Evolutionary conservation across 1,139 yeast species (phyloP).

Genomic region (Taphrina populina): DNA sequence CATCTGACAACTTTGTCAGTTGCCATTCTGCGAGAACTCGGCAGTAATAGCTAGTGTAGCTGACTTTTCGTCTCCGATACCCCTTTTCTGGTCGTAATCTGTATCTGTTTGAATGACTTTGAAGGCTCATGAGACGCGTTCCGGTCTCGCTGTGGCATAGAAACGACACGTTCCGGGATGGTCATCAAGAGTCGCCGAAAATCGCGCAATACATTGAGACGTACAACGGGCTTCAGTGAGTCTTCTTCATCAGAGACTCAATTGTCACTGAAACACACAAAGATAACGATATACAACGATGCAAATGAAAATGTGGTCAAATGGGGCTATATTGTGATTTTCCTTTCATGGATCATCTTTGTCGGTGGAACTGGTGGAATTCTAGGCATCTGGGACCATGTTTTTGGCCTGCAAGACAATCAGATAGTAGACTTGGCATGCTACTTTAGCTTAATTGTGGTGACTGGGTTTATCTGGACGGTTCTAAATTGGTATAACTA

Average conservation of each 20-base stretch:
- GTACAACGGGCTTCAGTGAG: too few species aligned
- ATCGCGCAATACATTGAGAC: background rate
- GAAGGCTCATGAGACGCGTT: too few species aligned
- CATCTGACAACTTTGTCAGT: too few species aligned
- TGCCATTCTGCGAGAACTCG: too few species aligned
- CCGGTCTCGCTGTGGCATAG: too few species aligned
- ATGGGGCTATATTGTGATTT: conserved; percentile 8
- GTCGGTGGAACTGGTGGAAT: conserved; percentile 16
- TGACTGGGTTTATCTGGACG: conserved; percentile 15
- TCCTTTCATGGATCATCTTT: conserved; percentile 16
- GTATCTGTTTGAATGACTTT: too few species aligned
- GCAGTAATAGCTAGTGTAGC: too few species aligned
- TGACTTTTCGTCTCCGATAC: too few species aligned
- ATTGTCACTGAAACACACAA: too few species aligned
- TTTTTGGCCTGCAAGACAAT: background rate
- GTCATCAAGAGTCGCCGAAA: conserved; percentile 14
- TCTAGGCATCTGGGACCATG: conserved; percentile 17
- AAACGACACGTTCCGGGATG: too few species aligned
- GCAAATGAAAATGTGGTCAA: conserved; percentile 7
- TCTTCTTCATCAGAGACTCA: too few species aligned
- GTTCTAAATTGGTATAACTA: conserved; percentile 7
- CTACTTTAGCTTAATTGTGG: conserved; percentile 9
- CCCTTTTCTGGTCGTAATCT: too few species aligned
- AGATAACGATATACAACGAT: background rate
- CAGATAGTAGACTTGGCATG: conserved; percentile 12